Evolutionary conservation across 495 filamentous ascomycete species (phyloP).

Genomic region (Annulohypoxylon moriforme): DNA sequence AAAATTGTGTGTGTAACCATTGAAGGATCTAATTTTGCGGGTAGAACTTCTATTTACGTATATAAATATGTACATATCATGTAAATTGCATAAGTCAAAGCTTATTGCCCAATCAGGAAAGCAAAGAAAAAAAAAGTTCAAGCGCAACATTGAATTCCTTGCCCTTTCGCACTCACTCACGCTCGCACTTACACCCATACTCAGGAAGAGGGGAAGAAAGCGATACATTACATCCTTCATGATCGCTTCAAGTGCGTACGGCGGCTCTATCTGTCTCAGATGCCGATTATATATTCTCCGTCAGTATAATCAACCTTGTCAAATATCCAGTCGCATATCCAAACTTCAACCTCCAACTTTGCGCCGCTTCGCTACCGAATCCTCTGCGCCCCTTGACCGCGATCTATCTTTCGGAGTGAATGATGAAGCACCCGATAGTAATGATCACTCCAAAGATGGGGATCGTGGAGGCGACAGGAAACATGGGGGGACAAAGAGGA

Average conservation of each 20-base stretch:
- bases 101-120: slow-evolving; percentile 24
- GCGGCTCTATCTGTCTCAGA: slow-evolving; percentile 61
- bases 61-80: too few species aligned
- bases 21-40: too few species aligned
- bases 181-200: neutral
- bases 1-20: too few species aligned
- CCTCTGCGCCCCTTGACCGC: neutral
- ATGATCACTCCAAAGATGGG: slow-evolving; percentile 6
- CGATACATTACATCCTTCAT: slow-evolving; percentile 46
- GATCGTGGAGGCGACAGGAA: neutral
- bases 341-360: slow-evolving; percentile 22
- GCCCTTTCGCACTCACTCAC: neutral
- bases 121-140: neutral
- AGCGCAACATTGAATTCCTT: neutral
- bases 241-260: slow-evolving; percentile 53
- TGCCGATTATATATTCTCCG: slow-evolving; percentile 56
- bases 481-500: slow-evolving; percentile 15
- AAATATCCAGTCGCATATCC: slow-evolving; percentile 1
- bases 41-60: too few species aligned
- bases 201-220: neutral
- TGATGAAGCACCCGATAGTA: neutral
- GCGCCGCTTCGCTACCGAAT: slow-evolving; percentile 26
- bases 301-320: slow-evolving; percentile 24
- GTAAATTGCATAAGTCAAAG: neutral
- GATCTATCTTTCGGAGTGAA: neutral